Percentiles rank a stretch among this genome's conserved stretches.
phyloP scores from a whole-genome alignment of 495 filamentous ascomycete genomes.

The Penicillium arizonense region DNA sequence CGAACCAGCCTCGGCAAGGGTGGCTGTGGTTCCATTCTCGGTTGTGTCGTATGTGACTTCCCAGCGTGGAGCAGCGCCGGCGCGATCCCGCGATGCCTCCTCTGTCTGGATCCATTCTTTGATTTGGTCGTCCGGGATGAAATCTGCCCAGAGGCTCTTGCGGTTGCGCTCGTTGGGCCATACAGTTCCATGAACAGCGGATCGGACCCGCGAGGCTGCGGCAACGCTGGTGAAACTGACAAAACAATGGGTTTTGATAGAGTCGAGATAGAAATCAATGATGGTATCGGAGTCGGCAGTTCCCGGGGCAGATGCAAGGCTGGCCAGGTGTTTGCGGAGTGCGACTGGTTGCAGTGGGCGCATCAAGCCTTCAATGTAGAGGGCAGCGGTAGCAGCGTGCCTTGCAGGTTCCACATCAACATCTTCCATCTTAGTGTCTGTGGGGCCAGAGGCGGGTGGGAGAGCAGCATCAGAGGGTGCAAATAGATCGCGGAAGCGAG shows the following conservation, averaged over 20 bases:
- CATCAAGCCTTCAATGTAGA: conserved; percentile 93
- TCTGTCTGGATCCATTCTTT: conserved; percentile 74
- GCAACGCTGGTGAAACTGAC: conserved; percentile 63
- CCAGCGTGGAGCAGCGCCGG: conserved; percentile 57
- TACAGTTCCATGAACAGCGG: conserved; percentile 68
- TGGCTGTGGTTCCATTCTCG: conserved; percentile 54
- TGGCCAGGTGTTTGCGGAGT: conserved; percentile 65
- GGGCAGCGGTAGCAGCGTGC: conserved; percentile 78
- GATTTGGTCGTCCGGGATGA: conserved; percentile 75
- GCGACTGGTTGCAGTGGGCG: conserved; percentile 68
- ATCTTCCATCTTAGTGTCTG: conserved; percentile 39
- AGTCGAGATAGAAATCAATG: conserved; percentile 72
- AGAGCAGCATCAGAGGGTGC: conserved; percentile 24
- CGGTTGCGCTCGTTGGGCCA: conserved; percentile 88
- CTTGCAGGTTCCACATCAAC: conserved; percentile 60
- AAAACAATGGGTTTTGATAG: conserved; percentile 85
- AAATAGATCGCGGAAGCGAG: conserved; percentile 58
- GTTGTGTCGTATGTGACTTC: conserved; percentile 68
- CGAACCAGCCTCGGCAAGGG: conserved; percentile 50
- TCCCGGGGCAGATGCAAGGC: conserved; percentile 61
- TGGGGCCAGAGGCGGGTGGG: conserved; percentile 18
- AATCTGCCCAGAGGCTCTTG: conserved; percentile 86
- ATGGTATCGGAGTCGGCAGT: conserved; percentile 52
- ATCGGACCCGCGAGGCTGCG: conserved; percentile 76
- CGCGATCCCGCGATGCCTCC: conserved; percentile 46